Base-by-base conservation (phyloP, 495 filamentous ascomycete species). In the Extremus antarcticus region DNA sequence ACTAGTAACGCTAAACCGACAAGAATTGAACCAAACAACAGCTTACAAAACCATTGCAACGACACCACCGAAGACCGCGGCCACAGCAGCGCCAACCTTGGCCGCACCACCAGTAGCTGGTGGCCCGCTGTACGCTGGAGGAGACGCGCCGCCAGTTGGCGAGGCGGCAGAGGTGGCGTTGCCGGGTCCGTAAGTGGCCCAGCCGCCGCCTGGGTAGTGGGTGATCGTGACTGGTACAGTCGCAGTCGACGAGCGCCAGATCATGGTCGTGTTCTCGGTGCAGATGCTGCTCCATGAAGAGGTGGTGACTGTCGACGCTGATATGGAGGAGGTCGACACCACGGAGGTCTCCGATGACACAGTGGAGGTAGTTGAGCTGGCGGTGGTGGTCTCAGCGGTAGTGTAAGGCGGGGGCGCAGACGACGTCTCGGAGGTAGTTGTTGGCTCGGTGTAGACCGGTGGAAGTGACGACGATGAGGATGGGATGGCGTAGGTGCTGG, bases 191-290 rank as follows among this genome's bases (percentile, higher is more conserved):
- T 45, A 45, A n/a, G 16, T 45, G 41, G 16, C 41, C 41, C 41
- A 45, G 41, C 41, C 41, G 19, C 41, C n/a, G 41, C 41, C 41
- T 45, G 41, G 41, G 41, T 17, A 45, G 19, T 45, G 41, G 41
- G 41, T 45, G 41, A 45, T 45, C 7, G 41, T 45, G 41, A 21
- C 19, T 21, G 41, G 16, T 7, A 17, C 41, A n/a, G 41, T 45
- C 41, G 7, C 17, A n/a, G 41, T 45, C 8, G 41, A 8, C 16
- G 16, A 17, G 41, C 41, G 41, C 16, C 19, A 45, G 41, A 45
- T 45, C 41, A 45, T 17, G 41, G 41, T 45, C n/a, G 41, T 45
- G 41, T n/a, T 45, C 41, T 45, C 41, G 41, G 41, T 45, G 41
- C 41, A 45, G 41, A 45, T 45, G 41, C 16, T 17, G 35, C 9